A percentile compares a stretch with the other conserved stretches of the same genome.
Conservation (phyloP, 352 stramenopile genomes). For the Ophiocytium majus region DNA sequence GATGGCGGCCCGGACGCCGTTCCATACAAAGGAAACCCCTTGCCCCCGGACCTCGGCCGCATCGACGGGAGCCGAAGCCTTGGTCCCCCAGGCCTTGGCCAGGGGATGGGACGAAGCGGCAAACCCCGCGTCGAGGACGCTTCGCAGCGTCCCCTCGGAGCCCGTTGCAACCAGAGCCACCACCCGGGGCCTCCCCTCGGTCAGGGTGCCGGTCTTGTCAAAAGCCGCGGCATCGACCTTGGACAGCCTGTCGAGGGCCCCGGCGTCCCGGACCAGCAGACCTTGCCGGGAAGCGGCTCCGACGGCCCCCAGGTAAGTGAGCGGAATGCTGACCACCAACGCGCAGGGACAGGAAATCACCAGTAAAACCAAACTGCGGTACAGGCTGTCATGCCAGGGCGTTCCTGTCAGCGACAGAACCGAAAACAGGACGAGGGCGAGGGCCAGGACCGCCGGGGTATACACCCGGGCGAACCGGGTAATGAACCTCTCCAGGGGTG, state of each 20-base stretch:
- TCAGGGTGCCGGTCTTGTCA: slow-evolving; percentile 5
- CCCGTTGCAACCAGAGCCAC: neutral
- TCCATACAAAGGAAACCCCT: too few relatives aligned
- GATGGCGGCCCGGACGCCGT: neutral
- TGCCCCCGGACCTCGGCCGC: neutral
- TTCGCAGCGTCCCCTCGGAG: neutral
- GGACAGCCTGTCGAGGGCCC: neutral
- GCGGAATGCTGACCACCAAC: neutral
- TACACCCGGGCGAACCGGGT: neutral
- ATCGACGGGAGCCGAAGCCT: neutral
- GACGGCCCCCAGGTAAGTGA: neutral
- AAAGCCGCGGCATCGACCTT: neutral
- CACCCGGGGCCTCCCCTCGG: neutral
- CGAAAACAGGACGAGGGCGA: neutral
- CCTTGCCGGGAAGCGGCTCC: neutral
- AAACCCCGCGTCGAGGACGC: neutral
- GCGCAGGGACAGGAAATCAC: slow-evolving; percentile 11
- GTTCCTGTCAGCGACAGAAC: neutral
- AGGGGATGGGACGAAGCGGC: neutral
- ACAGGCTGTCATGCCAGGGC: neutral
- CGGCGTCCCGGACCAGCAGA: neutral
- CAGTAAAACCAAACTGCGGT: neutral
- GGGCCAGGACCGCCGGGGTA: neutral
- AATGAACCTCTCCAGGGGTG: neutral
- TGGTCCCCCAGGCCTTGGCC: neutral